phyloP scores from a whole-genome alignment of 805 yeast species.

The Wickerhamomyces kurtzmanii region DNA sequence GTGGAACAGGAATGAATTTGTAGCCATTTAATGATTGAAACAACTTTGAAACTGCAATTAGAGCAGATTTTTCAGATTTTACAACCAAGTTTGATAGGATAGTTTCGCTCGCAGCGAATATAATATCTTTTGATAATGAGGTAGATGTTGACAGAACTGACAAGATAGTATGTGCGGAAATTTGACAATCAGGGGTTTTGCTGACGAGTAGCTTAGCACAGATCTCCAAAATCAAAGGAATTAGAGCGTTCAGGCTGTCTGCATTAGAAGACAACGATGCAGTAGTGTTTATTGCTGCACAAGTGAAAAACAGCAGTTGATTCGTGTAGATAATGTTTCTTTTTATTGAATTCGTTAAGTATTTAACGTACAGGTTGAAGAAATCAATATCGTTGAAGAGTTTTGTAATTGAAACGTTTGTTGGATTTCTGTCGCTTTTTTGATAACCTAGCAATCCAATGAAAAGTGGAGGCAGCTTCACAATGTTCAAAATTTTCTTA shows the following conservation, averaged over 20 bases:
- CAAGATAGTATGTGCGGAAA: slow-evolving; percentile 75
- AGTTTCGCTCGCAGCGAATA: slow-evolving; percentile 52
- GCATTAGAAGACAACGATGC: slow-evolving; percentile 37
- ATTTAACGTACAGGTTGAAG: slow-evolving; percentile 54
- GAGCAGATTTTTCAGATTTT: slow-evolving; percentile 30
- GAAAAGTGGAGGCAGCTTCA: slow-evolving; percentile 74
- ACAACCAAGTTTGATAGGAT: slow-evolving; percentile 36
- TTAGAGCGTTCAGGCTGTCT: slow-evolving; percentile 33
- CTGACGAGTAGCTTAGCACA: slow-evolving; percentile 45
- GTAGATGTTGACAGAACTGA: slow-evolving; percentile 70
- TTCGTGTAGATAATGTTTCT: slow-evolving; percentile 52
- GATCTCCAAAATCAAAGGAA: slow-evolving; percentile 50
- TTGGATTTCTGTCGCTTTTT: slow-evolving; percentile 52
- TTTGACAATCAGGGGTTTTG: slow-evolving; percentile 49
- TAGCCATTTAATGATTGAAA: slow-evolving; percentile 35
- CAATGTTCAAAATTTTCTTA: slow-evolving; percentile 62
- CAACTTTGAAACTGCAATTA: slow-evolving; percentile 35
- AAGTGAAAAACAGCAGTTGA: slow-evolving; percentile 71
- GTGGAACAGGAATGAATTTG: slow-evolving; percentile 29
- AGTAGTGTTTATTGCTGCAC: slow-evolving; percentile 60
- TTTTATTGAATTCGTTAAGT: slow-evolving; percentile 30
- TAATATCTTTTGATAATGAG: slow-evolving; percentile 47
- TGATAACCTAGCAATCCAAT: slow-evolving; percentile 63
- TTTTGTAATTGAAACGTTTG: slow-evolving; percentile 58
- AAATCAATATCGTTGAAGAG: slow-evolving; percentile 65